Evolutionary conservation across 2,329 filamentous ascomycete species (phyloP).

Genomic region (Mariannaea sp.): DNA sequence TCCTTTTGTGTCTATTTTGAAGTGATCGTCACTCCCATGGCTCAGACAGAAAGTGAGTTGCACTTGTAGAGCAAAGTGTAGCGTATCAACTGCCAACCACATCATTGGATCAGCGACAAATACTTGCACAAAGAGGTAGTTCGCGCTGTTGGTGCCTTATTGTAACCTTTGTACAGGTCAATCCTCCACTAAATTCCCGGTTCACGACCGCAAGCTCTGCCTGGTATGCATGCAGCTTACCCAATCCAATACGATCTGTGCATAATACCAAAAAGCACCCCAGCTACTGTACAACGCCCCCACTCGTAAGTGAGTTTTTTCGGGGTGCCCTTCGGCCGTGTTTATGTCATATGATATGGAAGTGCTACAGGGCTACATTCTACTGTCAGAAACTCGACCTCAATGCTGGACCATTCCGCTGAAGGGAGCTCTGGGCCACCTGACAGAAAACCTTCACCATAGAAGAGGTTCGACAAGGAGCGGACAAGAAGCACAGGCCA

Average conservation of each 20-base stretch:
- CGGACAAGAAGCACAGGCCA: slow-evolving; percentile 13
- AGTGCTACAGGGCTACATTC: no score
- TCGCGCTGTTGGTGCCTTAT: no score
- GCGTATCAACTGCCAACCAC: slow-evolving; percentile 8
- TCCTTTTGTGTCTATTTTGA: background rate
- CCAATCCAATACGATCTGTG: no score
- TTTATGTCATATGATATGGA: no score
- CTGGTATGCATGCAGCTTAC: background rate
- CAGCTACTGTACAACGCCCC: no score
- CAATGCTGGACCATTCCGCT: background rate
- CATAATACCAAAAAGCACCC: no score
- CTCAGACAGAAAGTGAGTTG: slow-evolving; percentile 6
- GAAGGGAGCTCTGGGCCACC: background rate
- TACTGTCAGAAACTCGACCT: no score
- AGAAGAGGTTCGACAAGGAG: slow-evolving; percentile 7
- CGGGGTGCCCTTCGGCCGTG: no score
- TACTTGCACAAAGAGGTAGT: no score
- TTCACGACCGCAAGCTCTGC: slow-evolving; percentile 1
- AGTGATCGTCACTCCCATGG: slow-evolving; percentile 10
- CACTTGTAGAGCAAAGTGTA: background rate
- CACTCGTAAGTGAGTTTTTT: no score
- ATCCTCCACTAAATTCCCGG: slow-evolving; percentile 9
- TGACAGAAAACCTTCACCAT: background rate
- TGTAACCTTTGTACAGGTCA: slow-evolving; percentile 8
- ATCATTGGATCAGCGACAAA: background rate